Evolutionary conservation across 805 yeast species (phyloP).

Genomic region (Saccharomycopsis sp.): DNA sequence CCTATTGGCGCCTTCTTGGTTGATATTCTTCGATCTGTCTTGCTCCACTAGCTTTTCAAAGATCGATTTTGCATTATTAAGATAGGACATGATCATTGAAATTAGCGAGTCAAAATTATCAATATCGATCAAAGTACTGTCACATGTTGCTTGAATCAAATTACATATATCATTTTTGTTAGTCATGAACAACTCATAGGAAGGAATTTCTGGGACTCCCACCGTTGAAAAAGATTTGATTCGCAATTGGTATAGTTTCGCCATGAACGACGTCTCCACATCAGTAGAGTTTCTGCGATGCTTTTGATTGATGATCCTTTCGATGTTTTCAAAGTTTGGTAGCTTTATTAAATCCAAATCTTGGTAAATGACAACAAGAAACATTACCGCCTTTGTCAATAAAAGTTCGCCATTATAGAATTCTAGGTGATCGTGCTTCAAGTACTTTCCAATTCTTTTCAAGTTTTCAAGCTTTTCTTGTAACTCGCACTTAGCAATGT

Average conservation of each 20-base stretch:
- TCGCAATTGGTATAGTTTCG: slow-evolving; percentile 45
- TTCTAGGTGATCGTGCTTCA: background rate
- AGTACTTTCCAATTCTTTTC: background rate
- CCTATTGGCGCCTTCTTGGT: background rate
- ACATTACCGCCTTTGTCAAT: slow-evolving; percentile 5
- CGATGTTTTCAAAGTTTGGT: slow-evolving; percentile 4
- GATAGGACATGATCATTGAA: background rate
- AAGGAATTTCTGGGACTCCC: slow-evolving; percentile 67
- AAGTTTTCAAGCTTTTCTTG: background rate
- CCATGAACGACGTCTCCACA: slow-evolving; percentile 14
- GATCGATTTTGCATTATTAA: background rate
- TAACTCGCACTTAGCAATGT: background rate
- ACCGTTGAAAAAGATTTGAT: slow-evolving; percentile 76
- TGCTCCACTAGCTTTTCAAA: background rate
- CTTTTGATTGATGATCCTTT: background rate
- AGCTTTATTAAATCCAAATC: background rate
- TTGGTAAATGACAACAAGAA: background rate
- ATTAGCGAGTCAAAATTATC: background rate
- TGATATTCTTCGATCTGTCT: background rate
- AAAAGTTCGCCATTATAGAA: background rate
- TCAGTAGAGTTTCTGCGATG: background rate
- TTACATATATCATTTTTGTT: background rate
- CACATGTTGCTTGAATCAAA: background rate
- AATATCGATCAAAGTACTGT: background rate
- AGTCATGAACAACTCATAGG: slow-evolving; percentile 27